Evolutionary conservation across 1,284 basidiomycete genomes (phyloP), one percentile per base, ranked within the genome.

Genomic region (Ceratobasidium sp.): DNA sequence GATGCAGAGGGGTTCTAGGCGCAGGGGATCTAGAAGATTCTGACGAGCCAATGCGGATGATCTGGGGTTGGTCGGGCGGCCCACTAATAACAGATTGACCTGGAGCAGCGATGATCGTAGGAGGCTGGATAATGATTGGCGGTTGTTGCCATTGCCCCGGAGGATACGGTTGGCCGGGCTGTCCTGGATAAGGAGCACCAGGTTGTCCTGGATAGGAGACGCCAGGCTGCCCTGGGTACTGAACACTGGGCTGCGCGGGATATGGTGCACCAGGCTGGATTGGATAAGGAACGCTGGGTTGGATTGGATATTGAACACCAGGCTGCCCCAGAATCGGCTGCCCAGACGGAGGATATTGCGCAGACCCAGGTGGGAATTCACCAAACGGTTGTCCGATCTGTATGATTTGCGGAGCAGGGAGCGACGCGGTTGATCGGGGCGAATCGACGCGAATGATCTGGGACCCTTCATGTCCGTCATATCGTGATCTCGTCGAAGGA

Each of bases 101-200:
- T 3, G 72, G 45, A 18, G 12, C 28, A 21, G 57, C 61, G 36
- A 69, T 57, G 2, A 69, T 41, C 26, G 53, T 36, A 41, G 65
- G 52, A n/a, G 67, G 67, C 55, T 70, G 67, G 23, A 59, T 59
- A 43, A 70, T 59, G 43, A 48, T 70, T 26, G 67, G 55, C 18
- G 65, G 65, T 23, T 70, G 55, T 43, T 28, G 32, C 26, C 58
- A 46, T 43, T 18, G 43, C 9, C 59, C 55, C 3, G 43, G 67
- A 39, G 59, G 59, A 39, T 69, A 69, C 50, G 64, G 50, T 23
- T 46, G 50, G 12, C 50, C 52, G 8, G 28, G 53, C 9, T 36
- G 36, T 9, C 52, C 41, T 3, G 67, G 53, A 4, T 70, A 61
- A 16, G 26, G 26, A 23, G 34, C 28, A 12, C 60, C 45, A 48